Conservation (phyloP, 441 rosid species). For the Biscutella laevigata region DNA sequence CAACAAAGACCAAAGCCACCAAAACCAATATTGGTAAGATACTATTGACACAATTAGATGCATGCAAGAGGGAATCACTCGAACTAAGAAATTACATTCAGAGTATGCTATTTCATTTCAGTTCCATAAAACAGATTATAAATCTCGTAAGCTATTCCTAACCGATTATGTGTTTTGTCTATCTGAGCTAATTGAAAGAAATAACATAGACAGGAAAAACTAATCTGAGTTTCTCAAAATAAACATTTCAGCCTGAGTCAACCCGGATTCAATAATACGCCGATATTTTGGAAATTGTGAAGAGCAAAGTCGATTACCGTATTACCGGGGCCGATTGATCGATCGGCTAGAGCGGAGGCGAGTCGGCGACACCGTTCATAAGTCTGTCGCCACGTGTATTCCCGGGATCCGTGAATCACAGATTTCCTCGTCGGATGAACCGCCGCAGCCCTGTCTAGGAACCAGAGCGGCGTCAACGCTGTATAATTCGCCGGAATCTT, state of each 20-base stretch:
- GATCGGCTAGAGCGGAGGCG: constrained; percentile 66
- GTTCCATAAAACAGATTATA: neutral
- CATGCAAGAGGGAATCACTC: neutral
- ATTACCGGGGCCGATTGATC: constrained; percentile 49
- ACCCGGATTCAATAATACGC: neutral
- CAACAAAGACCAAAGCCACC: neutral
- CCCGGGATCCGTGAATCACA: constrained; percentile 49
- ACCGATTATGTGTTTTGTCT: too few relatives aligned
- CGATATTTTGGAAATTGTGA: neutral
- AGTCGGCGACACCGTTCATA: constrained; percentile 69
- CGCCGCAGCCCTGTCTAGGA: constrained; percentile 68
- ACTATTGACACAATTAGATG: neutral
- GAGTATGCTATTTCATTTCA: neutral
- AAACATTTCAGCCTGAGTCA: constrained; percentile 2
- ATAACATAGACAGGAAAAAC: too few relatives aligned
- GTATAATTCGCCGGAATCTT: constrained; percentile 63
- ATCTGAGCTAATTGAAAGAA: too few relatives aligned
- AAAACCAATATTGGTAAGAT: neutral
- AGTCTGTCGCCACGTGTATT: constrained; percentile 78
- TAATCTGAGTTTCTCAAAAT: neutral
- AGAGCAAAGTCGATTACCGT: constrained; percentile 35
- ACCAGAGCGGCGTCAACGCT: constrained; percentile 82
- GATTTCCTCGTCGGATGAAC: constrained; percentile 63
- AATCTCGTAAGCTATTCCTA: neutral
- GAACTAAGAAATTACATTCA: neutral